phyloP scores from a whole-genome alignment of 1,284 basidiomycete species.

The Sphagnurus paluster region DNA sequence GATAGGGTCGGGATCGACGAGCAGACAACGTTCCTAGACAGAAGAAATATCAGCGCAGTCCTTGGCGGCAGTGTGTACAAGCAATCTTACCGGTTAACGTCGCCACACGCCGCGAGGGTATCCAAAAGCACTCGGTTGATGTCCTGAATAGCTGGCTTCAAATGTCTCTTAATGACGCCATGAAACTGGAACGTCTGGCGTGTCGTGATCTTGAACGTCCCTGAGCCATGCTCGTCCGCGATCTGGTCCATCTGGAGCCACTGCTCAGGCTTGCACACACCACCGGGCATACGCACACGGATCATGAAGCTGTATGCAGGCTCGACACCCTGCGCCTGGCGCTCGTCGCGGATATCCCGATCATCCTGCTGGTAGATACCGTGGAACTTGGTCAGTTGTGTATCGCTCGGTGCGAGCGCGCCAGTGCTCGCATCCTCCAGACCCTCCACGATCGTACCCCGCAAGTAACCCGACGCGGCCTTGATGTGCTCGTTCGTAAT shows the following conservation, averaged over 20 bases:
- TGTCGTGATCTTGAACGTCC: slow-evolving; percentile 97
- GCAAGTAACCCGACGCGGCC: slow-evolving; percentile 92
- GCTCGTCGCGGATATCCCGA: slow-evolving; percentile 96
- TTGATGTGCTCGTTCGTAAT: slow-evolving; percentile 99
- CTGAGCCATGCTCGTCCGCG: slow-evolving; percentile 91
- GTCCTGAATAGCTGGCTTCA: slow-evolving; percentile 95
- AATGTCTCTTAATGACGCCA: slow-evolving; percentile 94
- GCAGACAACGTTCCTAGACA: slow-evolving; percentile 83
- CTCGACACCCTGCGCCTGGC: slow-evolving; percentile 90
- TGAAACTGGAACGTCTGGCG: slow-evolving; percentile 99
- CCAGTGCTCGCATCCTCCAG: slow-evolving; percentile 87
- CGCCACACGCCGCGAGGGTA: slow-evolving; percentile 97
- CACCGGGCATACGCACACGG: slow-evolving; percentile 93
- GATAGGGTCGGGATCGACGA: slow-evolving; percentile 90
- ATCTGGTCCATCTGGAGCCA: slow-evolving; percentile 97
- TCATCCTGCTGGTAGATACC: slow-evolving; percentile 98
- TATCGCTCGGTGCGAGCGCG: slow-evolving; percentile 87
- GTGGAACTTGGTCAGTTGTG: slow-evolving; percentile 98
- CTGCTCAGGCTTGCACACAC: slow-evolving; percentile 89
- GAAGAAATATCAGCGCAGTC: slow-evolving; percentile 14
- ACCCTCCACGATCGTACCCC: slow-evolving; percentile 94
- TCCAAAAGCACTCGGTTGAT: slow-evolving; percentile 93
- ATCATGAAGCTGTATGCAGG: slow-evolving; percentile 99
- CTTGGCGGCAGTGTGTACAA: slow-evolving; percentile 5
- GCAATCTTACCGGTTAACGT: slow-evolving; percentile 80